phyloP scores from a whole-genome alignment of 257 asterid genomes.

The Cinchona pubescens region DNA sequence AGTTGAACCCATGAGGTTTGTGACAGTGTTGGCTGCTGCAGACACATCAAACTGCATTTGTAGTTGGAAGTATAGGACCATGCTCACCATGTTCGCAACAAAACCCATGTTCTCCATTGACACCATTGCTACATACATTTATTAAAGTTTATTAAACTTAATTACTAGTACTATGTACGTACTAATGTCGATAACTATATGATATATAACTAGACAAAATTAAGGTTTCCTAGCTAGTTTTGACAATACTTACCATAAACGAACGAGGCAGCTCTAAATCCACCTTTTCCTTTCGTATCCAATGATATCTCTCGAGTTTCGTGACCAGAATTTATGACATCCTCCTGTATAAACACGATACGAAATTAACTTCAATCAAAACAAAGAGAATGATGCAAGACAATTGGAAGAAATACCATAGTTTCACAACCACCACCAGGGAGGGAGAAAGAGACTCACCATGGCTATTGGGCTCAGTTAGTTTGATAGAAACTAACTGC shows the following conservation, averaged over 20 bases:
- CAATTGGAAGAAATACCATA: slow-evolving; percentile 59
- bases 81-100: slow-evolving; percentile 61
- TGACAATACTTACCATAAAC: slow-evolving; percentile 51
- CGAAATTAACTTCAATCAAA: background rate
- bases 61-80: slow-evolving; percentile 53
- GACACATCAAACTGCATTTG: slow-evolving; percentile 45
- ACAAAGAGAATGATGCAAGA: slow-evolving; percentile 14
- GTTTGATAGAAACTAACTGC: background rate
- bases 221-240: background rate
- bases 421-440: too few species aligned
- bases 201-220: slow-evolving; percentile 38
- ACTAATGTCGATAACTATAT: slow-evolving; percentile 18
- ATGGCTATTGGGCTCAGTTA: slow-evolving; percentile 5
- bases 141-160: background rate
- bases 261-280: slow-evolving; percentile 65
- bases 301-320: slow-evolving; percentile 15
- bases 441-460: slow-evolving; percentile 8
- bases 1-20: slow-evolving; percentile 77
- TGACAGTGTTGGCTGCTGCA: slow-evolving; percentile 58
- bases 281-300: slow-evolving; percentile 50
- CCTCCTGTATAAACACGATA: slow-evolving; percentile 37
- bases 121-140: slow-evolving; percentile 45
- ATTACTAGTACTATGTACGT: slow-evolving; percentile 33
- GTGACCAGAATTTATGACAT: slow-evolving; percentile 47
- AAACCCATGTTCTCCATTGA: slow-evolving; percentile 72